Conservation (phyloP, 352 stramenopile genomes). For the Globisporangium rhizosaccharum region DNA sequence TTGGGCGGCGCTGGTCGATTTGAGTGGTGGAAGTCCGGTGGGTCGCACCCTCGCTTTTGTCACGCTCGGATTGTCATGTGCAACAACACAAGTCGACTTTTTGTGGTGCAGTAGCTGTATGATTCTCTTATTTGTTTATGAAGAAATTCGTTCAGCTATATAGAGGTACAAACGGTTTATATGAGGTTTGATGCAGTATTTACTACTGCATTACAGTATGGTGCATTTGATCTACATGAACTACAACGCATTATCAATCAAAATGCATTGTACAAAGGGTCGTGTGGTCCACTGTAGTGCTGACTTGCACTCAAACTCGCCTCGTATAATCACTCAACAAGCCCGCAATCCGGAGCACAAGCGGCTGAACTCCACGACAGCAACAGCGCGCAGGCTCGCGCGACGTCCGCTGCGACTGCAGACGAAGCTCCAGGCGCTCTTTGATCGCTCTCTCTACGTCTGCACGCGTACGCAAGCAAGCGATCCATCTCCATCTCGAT, state of each 20-base stretch:
- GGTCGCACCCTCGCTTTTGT: not conserved
- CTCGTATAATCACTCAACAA: not conserved
- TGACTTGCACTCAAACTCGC: not conserved
- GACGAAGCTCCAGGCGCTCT: not conserved
- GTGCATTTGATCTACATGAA: too few species aligned
- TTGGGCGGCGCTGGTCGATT: constrained; percentile 1
- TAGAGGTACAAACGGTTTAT: not conserved
- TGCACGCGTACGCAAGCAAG: not conserved
- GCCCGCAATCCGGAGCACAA: not conserved
- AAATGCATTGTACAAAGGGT: too few species aligned
- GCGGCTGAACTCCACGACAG: not conserved
- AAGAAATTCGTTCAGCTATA: not conserved
- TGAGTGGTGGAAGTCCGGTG: constrained; percentile 6
- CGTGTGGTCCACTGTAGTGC: not conserved
- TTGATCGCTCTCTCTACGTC: not conserved
- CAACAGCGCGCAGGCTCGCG: too few species aligned
- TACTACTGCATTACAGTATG: too few species aligned
- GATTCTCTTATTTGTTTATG: not conserved
- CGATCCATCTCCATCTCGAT: not conserved
- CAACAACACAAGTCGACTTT: not conserved
- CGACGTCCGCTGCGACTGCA: not conserved
- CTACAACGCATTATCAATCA: too few species aligned
- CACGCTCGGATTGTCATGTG: not conserved
- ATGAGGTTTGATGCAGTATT: too few species aligned
- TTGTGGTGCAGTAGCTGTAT: not conserved